phyloP scores from a whole-genome alignment of 108 stramenopile genomes.

The Cyclotella choctawhatcheeana region DNA sequence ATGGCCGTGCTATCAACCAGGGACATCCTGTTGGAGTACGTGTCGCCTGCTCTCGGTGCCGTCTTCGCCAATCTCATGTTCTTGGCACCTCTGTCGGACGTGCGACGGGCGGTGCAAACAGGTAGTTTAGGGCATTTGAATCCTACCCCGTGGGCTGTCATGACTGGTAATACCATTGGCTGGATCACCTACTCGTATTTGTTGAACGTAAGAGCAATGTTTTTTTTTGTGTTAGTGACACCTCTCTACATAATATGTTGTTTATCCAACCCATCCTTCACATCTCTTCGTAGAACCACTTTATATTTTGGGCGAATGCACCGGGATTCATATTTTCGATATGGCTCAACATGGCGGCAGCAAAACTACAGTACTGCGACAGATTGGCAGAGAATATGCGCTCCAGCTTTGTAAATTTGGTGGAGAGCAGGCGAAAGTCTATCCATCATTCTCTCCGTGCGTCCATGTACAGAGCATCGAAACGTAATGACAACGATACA shows the following conservation, averaged over 20 bases:
- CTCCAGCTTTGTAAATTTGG: slow-evolving; percentile 6
- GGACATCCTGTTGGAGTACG: slow-evolving; percentile 68
- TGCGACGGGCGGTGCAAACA: slow-evolving; percentile 49
- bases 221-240: not conserved
- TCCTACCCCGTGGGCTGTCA: slow-evolving; percentile 85
- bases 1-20: slow-evolving; percentile 22
- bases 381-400: slow-evolving; percentile 13
- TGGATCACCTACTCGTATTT: slow-evolving; percentile 75
- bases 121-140: slow-evolving; percentile 75
- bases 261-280: not conserved
- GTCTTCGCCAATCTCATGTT: slow-evolving; percentile 77
- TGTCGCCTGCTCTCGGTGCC: slow-evolving; percentile 65
- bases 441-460: not conserved
- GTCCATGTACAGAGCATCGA: not conserved
- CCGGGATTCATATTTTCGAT: slow-evolving; percentile 72
- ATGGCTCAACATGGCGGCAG: slow-evolving; percentile 80
- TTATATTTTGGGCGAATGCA: slow-evolving; percentile 73
- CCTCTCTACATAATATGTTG: not conserved
- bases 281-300: slow-evolving; percentile 54
- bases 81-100: slow-evolving; percentile 60
- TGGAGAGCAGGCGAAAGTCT: not conserved
- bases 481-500: no score
- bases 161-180: slow-evolving; percentile 79
- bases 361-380: slow-evolving; percentile 60
- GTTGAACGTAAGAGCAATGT: slow-evolving; percentile 25